These are phyloP conservation scores for Urostyla sp. DNA, from an alignment of 73 alveolate species.

Conservation along the genomic window DNA sequence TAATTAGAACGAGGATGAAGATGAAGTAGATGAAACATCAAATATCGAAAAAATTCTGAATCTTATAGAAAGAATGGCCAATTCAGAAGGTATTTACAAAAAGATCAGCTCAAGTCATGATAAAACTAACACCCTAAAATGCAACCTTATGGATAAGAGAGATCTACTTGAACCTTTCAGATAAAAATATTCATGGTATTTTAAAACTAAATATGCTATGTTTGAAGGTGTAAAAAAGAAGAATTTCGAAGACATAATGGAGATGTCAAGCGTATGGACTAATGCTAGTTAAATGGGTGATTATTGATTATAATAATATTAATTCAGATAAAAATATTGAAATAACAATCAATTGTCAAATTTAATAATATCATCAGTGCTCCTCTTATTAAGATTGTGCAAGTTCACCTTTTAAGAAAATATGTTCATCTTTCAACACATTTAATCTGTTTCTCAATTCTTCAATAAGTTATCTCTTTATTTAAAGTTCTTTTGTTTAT, in stretches of 20 bases:
- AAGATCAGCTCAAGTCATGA: background rate
- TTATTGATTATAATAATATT: background rate
- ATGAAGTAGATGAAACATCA: background rate
- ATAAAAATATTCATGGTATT: background rate
- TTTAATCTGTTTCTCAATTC: conserved; percentile 36
- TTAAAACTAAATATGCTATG: background rate
- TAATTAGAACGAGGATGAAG: background rate
- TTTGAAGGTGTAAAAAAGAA: no score
- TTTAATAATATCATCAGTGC: background rate
- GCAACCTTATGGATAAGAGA: background rate
- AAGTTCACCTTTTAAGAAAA: conserved; percentile 21
- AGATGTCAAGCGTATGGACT: background rate
- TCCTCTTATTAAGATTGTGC: background rate
- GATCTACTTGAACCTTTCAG: background rate
- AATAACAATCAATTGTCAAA: background rate
- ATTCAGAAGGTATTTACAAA: conserved; percentile 22
- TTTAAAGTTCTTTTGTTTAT: conserved; percentile 38
- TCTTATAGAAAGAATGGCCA: conserved; percentile 2
- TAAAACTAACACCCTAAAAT: background rate
- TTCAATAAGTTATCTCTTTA: conserved; percentile 49
- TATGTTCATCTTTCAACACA: conserved; percentile 36
- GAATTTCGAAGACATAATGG: no score
- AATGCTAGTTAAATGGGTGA: background rate
- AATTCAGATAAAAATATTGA: background rate
- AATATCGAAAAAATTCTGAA: background rate